Evolutionary conservation across 805 yeast species (phyloP).

Genomic region (Candida vartiovaarae): DNA sequence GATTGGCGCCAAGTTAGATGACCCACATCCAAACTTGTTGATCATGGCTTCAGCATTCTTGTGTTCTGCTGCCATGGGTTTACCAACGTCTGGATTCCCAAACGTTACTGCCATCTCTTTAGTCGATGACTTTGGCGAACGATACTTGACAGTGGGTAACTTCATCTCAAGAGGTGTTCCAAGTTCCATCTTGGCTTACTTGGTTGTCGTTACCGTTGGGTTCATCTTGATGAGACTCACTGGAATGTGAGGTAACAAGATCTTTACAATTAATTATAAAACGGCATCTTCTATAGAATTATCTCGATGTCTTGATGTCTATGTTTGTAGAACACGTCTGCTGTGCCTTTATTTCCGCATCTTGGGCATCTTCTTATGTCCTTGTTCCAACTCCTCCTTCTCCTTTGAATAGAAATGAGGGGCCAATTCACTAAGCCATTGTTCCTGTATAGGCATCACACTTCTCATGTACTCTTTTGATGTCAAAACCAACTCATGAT

Average conservation of each 20-base stretch:
- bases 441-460: constrained; percentile 63
- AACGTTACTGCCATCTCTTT: constrained; percentile 95
- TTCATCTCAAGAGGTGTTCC: constrained; percentile 92
- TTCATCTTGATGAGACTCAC: constrained; percentile 59
- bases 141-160: constrained; percentile 78
- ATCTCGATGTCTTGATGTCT: neutral
- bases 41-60: constrained; percentile 58
- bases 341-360: constrained; percentile 5
- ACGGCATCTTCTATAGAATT: no score
- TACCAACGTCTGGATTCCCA: constrained; percentile 97
- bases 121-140: constrained; percentile 87
- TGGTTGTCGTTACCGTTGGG: constrained; percentile 72
- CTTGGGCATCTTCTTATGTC: constrained; percentile 15
- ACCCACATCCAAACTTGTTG: constrained; percentile 80
- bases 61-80: constrained; percentile 95
- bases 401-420: constrained; percentile 38
- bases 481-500: constrained; percentile 79
- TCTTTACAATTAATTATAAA: no score
- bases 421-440: constrained; percentile 70
- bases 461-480: constrained; percentile 85
- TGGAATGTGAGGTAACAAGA: constrained; percentile 22
- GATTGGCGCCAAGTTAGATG: constrained; percentile 66
- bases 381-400: constrained; percentile 14
- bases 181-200: constrained; percentile 67
- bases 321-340: neutral